Percentiles rank a stretch among this genome's conserved stretches.
Conservation (phyloP, 495 filamentous ascomycete species). For the Lasiosphaeris hirsuta region DNA sequence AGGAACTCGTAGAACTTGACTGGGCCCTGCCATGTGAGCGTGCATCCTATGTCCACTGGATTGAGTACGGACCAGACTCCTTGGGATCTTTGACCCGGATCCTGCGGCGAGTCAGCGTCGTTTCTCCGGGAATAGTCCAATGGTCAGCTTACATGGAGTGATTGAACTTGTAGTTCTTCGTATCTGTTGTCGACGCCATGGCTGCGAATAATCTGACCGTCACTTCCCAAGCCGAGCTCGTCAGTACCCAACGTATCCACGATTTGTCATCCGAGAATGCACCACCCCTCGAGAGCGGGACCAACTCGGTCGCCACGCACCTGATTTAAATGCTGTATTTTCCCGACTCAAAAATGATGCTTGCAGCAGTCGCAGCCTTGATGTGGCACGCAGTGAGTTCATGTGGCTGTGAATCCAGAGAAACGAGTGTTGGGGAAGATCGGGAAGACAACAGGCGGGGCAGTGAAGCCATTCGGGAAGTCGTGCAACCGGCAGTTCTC, state of each 20-base stretch:
- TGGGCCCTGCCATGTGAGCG: constrained; percentile 16
- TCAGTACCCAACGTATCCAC: not conserved
- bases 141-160: constrained; percentile 62
- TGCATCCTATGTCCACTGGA: no score
- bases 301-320: not conserved
- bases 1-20: constrained; percentile 95
- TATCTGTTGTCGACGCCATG: constrained; percentile 70
- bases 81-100: constrained; percentile 93
- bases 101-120: constrained; percentile 51
- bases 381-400: constrained; percentile 21
- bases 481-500: not conserved
- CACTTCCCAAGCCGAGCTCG: not conserved
- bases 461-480: constrained; percentile 5
- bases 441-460: not conserved
- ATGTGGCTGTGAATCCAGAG: constrained; percentile 8
- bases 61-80: constrained; percentile 54
- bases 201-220: constrained; percentile 34
- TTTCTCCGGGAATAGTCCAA: constrained; percentile 12
- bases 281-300: no score
- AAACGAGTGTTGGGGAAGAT: not conserved
- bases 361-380: constrained; percentile 13
- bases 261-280: no score
- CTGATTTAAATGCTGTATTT: not conserved
- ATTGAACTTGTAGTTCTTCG: constrained; percentile 82
- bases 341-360: constrained; percentile 12